Evolutionary conservation across 2,329 filamentous ascomycete genomes (phyloP), one percentile per base, ranked within the genome.

Genomic region (Dactylellina haptotyla): DNA sequence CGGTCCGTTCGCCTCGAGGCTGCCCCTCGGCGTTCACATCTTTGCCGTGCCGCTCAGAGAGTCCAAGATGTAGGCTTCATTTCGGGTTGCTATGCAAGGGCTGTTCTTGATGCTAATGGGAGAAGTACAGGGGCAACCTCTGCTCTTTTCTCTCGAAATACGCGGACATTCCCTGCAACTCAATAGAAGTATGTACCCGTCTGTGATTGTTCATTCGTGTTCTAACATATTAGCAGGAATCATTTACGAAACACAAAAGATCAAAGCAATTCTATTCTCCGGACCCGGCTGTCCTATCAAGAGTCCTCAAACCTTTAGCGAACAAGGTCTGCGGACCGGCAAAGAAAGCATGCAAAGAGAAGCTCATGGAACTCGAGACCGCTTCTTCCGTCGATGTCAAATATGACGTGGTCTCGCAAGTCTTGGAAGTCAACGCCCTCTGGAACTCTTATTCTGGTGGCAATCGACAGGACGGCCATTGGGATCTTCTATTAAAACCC

Each of bases 311-410:
- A 18, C 45, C 54, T 3, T 34, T 73, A 16, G 34, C 54, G 5
- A 65, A 56, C 14, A 66, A 65, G 26, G 23, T 66, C 4, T 73
- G 69, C 51, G 56, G 56, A n/a, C 37, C 46, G 5, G 26, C 46
- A 14, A 61, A 66, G 18, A 64, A 61, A 18, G 32, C 39, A 14
- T 75, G 70, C 51, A 63, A 58, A 43, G 58, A 75, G 3, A 67
- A 64, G 16, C 45, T 75, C 8, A 20, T 69, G 28, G 50, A 14
- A 9, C 43, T 77, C 6, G 51, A 51, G 3, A 72, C 56, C 32
- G 77, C 76, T 25, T 72, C 77, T 9, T 77, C 76, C 14, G 30
- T 78, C 2, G 77, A 77, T 58, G 18, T 77, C 10, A 76, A 75
- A 32, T 77, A 75, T 26, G 67, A 78, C 58, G 70, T 57, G 23